Evolutionary conservation across 2,329 filamentous ascomycete species (phyloP).

Genomic region (Fusarium goolgardi): DNA sequence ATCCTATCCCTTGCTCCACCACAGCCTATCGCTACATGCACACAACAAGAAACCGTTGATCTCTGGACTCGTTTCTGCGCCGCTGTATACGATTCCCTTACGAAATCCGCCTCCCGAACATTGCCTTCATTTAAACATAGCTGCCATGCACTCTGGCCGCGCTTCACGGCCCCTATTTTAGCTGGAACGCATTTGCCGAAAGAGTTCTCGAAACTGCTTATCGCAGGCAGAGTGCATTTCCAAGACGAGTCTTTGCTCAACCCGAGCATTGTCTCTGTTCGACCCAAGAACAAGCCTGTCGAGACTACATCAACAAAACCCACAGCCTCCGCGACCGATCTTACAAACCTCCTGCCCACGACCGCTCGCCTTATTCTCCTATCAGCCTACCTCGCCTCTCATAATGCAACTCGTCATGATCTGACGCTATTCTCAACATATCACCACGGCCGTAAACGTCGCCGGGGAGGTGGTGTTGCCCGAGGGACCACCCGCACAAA

Average conservation of each 20-base stretch:
- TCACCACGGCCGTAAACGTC: conserved; percentile 64
- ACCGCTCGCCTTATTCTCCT: conserved; percentile 80
- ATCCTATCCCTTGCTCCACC: conserved; percentile 74
- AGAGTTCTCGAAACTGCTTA: conserved; percentile 86
- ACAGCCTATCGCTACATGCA: conserved; percentile 61
- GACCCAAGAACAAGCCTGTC: conserved; percentile 18
- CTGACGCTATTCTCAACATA: conserved; percentile 79
- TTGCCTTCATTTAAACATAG: conserved; percentile 77
- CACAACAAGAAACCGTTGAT: conserved; percentile 67
- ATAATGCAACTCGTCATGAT: conserved; percentile 81
- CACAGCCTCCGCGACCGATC: conserved; percentile 53
- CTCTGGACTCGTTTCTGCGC: conserved; percentile 84
- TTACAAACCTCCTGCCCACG: conserved; percentile 72
- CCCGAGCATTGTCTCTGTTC: conserved; percentile 66
- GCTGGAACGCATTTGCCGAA: conserved; percentile 78
- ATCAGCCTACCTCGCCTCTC: conserved; percentile 83
- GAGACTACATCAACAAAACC: conserved; percentile 19
- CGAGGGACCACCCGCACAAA: conserved; percentile 57
- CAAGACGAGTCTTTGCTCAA: conserved; percentile 78
- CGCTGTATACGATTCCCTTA: conserved; percentile 88
- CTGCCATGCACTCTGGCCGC: conserved; percentile 82
- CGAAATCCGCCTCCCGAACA: conserved; percentile 82
- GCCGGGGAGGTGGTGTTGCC: conserved; percentile 59
- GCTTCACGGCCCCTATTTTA: conserved; percentile 82
- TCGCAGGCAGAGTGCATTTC: conserved; percentile 75